Base-by-base conservation (phyloP, 148 eudicot species). In the Rhododendron henanense region DNA sequence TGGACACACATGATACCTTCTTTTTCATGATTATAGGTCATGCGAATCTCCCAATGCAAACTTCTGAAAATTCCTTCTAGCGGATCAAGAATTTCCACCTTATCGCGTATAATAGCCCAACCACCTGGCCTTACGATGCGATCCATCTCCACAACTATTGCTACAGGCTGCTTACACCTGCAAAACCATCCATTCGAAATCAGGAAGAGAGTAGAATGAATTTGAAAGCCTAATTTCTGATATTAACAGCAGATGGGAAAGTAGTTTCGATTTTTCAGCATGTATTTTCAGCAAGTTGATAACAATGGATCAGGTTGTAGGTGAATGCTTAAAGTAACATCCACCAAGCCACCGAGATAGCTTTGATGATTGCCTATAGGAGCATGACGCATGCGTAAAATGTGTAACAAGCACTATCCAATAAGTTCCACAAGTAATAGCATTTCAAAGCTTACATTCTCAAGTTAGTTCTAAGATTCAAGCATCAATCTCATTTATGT, bases 91-190 rank as follows among this genome's bases (percentile, higher is more conserved):
- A 95, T 93, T 47, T 91, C 92, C 44, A 92, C 92, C 89, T 95
- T 95, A 89, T 97, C 99, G 0, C 99, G 94, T 45, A 95, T 88
- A 31, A 97, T 93, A 35, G 90, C 97, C 98, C 98, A 95, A 31
- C 99, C 98, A 80, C 94, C 93, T 0, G 99, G 98, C 84, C 98
- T 89, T 81, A 92, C 71, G 63, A 95, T 57, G 2, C 98, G 93
- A 83, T 97, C 98, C 98, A 97, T 94, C 93, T 97, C 99, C 59
- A 94, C 95, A 15, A 95, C 92, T 82, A 95, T 93, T 73, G 86
- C 95, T 53, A 89, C 90, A 2, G 99, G 94, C 48, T 94, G 93
- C 90, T 91, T 93, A 86, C 99, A 97, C 89, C 99, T 97, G 92
- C 90, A 90, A 81, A 81, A 84, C 33, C 45, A 28, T 83, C 65